These are phyloP conservation scores for Viola odorata DNA, from an alignment of 345 rosid genomes.

Conservation along the genomic window DNA sequence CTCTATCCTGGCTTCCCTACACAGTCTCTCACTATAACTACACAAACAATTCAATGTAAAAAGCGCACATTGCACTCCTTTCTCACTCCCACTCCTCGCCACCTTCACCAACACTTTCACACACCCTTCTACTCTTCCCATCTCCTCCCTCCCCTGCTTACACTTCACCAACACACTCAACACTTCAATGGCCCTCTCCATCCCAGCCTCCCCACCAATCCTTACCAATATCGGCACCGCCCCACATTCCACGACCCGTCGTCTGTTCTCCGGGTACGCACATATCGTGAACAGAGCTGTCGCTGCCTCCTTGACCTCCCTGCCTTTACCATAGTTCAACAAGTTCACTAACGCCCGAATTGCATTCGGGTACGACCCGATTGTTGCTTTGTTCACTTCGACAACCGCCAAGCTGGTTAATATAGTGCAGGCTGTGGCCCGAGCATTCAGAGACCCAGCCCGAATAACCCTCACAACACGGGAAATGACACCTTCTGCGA, in stretches of 20 bases:
- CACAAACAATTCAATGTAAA: slow-evolving; percentile 66
- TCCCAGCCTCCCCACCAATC: slow-evolving; percentile 46
- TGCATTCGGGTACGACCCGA: slow-evolving; percentile 75
- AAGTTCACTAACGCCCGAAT: slow-evolving; percentile 56
- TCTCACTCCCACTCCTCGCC: slow-evolving; percentile 52
- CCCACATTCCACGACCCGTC: slow-evolving; percentile 60
- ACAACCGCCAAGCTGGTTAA: slow-evolving; percentile 89
- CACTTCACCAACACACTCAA: slow-evolving; percentile 79
- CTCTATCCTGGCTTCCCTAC: slow-evolving; percentile 40
- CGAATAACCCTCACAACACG: slow-evolving; percentile 51
- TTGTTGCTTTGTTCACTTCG: slow-evolving; percentile 90
- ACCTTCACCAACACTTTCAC: slow-evolving; percentile 55
- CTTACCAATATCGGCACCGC: slow-evolving; percentile 59
- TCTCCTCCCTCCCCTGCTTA: slow-evolving; percentile 80
- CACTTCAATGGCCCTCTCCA: slow-evolving; percentile 85
- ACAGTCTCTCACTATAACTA: slow-evolving; percentile 38
- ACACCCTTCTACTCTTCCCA: slow-evolving; percentile 48
- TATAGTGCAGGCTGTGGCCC: slow-evolving; percentile 80
- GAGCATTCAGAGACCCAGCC: slow-evolving; percentile 52
- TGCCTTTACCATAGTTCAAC: slow-evolving; percentile 47
- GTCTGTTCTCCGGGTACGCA: slow-evolving; percentile 69
- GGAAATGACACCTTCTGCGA: slow-evolving; percentile 81
- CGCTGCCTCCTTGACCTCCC: slow-evolving; percentile 85
- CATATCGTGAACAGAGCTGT: slow-evolving; percentile 84
- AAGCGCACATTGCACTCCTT: slow-evolving; percentile 67